phyloP scores from a whole-genome alignment of 805 yeast genomes.

The Hagleromyces aurorensis region DNA sequence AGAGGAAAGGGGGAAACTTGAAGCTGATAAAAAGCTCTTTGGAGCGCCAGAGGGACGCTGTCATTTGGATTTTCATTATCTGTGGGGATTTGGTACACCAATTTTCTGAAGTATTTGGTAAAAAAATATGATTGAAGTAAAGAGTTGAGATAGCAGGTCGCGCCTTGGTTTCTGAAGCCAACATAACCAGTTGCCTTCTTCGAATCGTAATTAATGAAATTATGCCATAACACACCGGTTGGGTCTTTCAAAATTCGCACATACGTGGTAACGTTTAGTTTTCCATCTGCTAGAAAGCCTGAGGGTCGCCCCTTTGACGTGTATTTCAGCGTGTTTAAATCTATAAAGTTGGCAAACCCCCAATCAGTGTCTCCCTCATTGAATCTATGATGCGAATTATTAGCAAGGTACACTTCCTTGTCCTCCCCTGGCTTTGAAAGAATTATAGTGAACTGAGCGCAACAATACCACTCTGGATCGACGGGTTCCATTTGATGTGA shows the following conservation, averaged over 20 bases:
- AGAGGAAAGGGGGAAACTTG: constrained; percentile 68
- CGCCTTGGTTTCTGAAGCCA: constrained; percentile 94
- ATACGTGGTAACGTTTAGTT: constrained; percentile 65
- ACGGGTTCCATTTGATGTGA: constrained; percentile 23
- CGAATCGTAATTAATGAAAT: constrained; percentile 76
- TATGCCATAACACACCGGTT: constrained; percentile 93
- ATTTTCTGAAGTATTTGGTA: constrained; percentile 71
- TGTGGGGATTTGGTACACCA: constrained; percentile 88
- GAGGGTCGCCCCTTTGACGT: constrained; percentile 33
- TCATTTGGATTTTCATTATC: constrained; percentile 43
- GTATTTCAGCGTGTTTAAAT: constrained; percentile 40
- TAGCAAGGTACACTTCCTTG: constrained; percentile 50
- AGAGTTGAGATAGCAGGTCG: constrained; percentile 94
- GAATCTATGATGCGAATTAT: constrained; percentile 73
- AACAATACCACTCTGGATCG: constrained; percentile 69
- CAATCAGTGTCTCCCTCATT: constrained; percentile 75
- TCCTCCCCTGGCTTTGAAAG: constrained; percentile 69
- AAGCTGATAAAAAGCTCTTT: constrained; percentile 75
- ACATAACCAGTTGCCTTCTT: constrained; percentile 83
- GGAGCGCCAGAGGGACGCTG: constrained; percentile 77
- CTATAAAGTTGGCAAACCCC: constrained; percentile 85
- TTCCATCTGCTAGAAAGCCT: constrained; percentile 42
- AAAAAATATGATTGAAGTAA: constrained; percentile 83
- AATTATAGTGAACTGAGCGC: constrained; percentile 83
- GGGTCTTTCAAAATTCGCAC: constrained; percentile 76